These are phyloP conservation scores for Ceratobasidium sp. DNA, from an alignment of 1,284 basidiomycete genomes.

Conservation along the genomic window DNA sequence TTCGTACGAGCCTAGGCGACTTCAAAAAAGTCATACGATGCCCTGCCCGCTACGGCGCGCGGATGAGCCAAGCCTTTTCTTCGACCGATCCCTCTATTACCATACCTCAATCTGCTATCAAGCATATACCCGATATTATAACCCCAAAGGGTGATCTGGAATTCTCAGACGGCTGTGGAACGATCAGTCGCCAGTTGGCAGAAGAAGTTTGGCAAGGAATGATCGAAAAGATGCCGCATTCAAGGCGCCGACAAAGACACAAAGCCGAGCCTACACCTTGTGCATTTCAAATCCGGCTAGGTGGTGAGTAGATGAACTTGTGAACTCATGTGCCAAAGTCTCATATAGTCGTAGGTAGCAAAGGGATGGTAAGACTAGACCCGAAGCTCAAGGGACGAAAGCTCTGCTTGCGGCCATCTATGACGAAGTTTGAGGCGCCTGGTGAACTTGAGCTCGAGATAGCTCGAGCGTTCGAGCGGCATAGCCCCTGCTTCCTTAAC, in stretches of 20 bases:
- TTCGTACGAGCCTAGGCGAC: slow-evolving; percentile 73
- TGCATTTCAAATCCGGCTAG: slow-evolving; percentile 78
- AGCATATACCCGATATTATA: slow-evolving; percentile 49
- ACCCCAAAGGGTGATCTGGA: slow-evolving; percentile 3
- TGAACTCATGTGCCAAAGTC: not conserved
- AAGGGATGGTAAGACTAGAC: slow-evolving; percentile 80
- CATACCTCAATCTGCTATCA: slow-evolving; percentile 60
- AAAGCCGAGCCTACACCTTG: slow-evolving; percentile 35
- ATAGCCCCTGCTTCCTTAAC: slow-evolving; percentile 73
- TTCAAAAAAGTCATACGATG: slow-evolving; percentile 69
- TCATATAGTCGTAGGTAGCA: slow-evolving; percentile 54
- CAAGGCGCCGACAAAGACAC: slow-evolving; percentile 1
- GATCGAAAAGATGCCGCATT: slow-evolving; percentile 34
- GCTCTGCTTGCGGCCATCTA: slow-evolving; percentile 76
- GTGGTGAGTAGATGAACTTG: slow-evolving; percentile 64
- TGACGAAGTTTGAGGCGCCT: slow-evolving; percentile 77
- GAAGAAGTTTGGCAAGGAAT: slow-evolving; percentile 48
- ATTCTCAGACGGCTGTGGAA: slow-evolving; percentile 56
- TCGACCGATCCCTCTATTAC: slow-evolving; percentile 78
- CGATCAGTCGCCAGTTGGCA: slow-evolving; percentile 52
- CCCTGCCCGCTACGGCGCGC: slow-evolving; percentile 83
- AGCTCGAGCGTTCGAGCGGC: slow-evolving; percentile 69
- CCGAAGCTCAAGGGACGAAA: slow-evolving; percentile 61
- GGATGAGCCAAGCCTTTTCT: slow-evolving; percentile 85
- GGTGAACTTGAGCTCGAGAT: slow-evolving; percentile 72